A percentile compares a stretch with the other conserved stretches of the same genome.
Evolutionary conservation across 106 monocot genomes (phyloP).

Genomic region (Amphibolis antarctica): DNA sequence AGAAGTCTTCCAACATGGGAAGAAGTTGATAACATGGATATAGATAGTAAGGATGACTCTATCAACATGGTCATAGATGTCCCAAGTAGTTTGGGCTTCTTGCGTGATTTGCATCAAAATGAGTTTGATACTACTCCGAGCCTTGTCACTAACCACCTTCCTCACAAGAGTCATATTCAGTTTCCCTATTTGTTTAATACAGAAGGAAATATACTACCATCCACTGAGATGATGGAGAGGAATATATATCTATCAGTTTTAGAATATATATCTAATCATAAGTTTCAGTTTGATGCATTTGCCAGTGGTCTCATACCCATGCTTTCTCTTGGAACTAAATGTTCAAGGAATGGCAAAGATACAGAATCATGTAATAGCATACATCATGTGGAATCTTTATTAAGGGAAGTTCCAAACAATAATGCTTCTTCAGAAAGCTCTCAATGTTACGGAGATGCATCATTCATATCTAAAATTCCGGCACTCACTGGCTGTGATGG

Average conservation of each 20-base stretch:
- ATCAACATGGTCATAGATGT: conserved; percentile 11
- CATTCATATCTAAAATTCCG: conserved; percentile 5
- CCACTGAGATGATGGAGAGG: conserved; percentile 49
- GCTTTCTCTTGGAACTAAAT: conserved; percentile 6
- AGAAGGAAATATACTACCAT: conserved; percentile 2
- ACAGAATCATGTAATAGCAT: conserved; percentile 16
- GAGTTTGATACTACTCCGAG: conserved; percentile 27
- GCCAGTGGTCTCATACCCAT: neutral
- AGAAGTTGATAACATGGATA: conserved; percentile 16
- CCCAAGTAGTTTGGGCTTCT: conserved; percentile 8
- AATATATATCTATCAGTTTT: conserved; percentile 38
- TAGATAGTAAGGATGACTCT: conserved; percentile 14
- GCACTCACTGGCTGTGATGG: conserved; percentile 66
- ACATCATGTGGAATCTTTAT: conserved; percentile 20
- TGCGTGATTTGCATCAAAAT: conserved; percentile 26
- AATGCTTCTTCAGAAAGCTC: conserved; percentile 8
- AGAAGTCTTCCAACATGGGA: conserved; percentile 68
- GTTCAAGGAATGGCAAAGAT: conserved; percentile 10
- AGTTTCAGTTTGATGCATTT: conserved; percentile 11
- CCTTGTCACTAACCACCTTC: conserved; percentile 6
- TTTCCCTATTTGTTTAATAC: conserved; percentile 10
- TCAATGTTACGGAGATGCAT: conserved; percentile 2
- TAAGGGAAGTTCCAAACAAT: conserved; percentile 17
- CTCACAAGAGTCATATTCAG: conserved; percentile 8
- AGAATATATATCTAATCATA: conserved; percentile 18